Evolutionary conservation across 2,329 filamentous ascomycete species (phyloP).

Genomic region (Colletotrichum destructivum): DNA sequence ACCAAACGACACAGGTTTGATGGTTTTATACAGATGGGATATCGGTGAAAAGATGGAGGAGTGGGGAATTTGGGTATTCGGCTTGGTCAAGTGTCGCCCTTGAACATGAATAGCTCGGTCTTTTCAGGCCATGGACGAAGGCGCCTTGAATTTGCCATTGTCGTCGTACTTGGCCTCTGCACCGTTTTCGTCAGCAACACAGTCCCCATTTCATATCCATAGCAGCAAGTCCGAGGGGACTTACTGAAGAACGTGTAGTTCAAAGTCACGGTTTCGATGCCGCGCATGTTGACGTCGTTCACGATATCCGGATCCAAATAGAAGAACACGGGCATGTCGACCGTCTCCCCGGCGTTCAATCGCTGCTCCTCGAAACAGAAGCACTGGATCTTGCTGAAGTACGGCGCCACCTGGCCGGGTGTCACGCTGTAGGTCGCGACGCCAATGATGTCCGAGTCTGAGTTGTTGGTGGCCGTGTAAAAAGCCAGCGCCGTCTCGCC

Average conservation of each 20-base stretch:
- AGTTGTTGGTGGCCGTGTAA: constrained; percentile 95
- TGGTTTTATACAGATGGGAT: constrained; percentile 5
- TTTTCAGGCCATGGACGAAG: constrained; percentile 45
- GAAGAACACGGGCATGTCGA: constrained; percentile 99
- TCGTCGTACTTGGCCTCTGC: constrained; percentile 63
- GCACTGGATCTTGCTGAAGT: constrained; percentile 99
- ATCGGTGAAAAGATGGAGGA: neutral
- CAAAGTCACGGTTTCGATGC: constrained; percentile 94
- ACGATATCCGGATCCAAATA: constrained; percentile 97
- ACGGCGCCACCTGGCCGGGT: constrained; percentile 93
- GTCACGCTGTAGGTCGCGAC: constrained; percentile 98
- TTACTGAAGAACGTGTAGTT: constrained; percentile 99
- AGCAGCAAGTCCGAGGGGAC: constrained; percentile 52
- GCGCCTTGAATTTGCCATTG: constrained; percentile 60
- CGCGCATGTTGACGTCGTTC: constrained; percentile 92
- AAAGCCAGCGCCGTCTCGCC: constrained; percentile 98
- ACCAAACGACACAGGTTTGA: neutral
- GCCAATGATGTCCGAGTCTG: constrained; percentile 93
- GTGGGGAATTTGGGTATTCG: constrained; percentile 10
- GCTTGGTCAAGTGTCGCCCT: neutral
- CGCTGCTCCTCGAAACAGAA: constrained; percentile 99
- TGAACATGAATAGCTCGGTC: neutral
- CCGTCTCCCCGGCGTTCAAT: constrained; percentile 93
- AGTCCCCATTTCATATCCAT: too few species aligned
- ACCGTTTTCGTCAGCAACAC: constrained; percentile 6